phyloP scores from a whole-genome alignment of 2,329 filamentous ascomycete species.

The Aspergillus sp. region DNA sequence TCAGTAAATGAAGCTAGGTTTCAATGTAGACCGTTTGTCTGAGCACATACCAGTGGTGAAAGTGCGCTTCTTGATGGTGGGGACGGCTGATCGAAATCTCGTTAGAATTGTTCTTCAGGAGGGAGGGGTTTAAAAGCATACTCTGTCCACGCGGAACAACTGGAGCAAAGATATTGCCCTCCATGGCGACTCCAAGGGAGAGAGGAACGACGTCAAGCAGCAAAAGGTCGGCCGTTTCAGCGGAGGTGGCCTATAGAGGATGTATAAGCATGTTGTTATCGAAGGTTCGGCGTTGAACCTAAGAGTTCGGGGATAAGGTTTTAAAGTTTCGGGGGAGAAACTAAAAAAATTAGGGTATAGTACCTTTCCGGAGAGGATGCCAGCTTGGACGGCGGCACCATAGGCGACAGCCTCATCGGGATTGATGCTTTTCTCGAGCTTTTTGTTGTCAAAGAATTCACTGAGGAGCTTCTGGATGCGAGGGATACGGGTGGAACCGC shows the following conservation, averaged over 20 bases:
- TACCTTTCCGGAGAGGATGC: slow-evolving; percentile 92
- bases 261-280: too few relatives aligned
- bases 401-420: slow-evolving; percentile 99
- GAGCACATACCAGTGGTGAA: slow-evolving; percentile 70
- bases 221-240: slow-evolving; percentile 91
- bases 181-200: slow-evolving; percentile 80
- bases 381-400: slow-evolving; percentile 97
- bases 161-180: background rate
- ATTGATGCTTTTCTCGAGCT: slow-evolving; percentile 98
- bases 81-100: slow-evolving; percentile 76
- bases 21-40: too few relatives aligned
- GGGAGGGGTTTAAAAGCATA: background rate
- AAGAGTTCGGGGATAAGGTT: too few relatives aligned
- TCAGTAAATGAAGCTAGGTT: background rate
- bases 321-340: too few relatives aligned
- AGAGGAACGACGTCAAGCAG: slow-evolving; percentile 96
- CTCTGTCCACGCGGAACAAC: background rate
- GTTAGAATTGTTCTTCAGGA: slow-evolving; percentile 53
- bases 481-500: slow-evolving; percentile 98
- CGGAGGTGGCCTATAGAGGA: slow-evolving; percentile 69
- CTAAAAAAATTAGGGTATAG: too few relatives aligned
- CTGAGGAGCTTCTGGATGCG: slow-evolving; percentile 98
- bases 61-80: slow-evolving; percentile 80
- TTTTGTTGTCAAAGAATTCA: slow-evolving; percentile 99
- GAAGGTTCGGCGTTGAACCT: too few relatives aligned